phyloP scores from a whole-genome alignment of 208 protist genomes.

The Balamuthia mandrillaris region DNA sequence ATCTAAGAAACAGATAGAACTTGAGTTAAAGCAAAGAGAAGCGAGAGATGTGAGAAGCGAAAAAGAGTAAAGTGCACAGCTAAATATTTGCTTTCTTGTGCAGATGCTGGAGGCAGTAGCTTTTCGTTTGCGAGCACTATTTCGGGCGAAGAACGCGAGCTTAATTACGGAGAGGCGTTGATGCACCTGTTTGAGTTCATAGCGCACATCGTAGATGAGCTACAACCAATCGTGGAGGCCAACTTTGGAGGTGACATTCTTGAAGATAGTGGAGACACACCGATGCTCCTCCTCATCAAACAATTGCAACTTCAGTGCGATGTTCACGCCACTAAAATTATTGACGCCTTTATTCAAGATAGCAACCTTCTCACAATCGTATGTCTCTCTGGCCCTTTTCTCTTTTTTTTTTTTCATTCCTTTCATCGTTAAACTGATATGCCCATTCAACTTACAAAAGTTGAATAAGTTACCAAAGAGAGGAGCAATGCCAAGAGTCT shows the following conservation, averaged over 20 bases:
- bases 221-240: slow-evolving; percentile 7
- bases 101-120: neutral
- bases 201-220: slow-evolving; percentile 10
- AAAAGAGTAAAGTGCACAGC: neutral
- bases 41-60: too few relatives aligned
- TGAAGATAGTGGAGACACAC: neutral
- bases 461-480: neutral
- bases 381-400: neutral
- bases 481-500: neutral
- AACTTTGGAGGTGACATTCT: neutral
- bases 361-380: slow-evolving; percentile 4
- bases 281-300: slow-evolving; percentile 23
- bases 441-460: neutral
- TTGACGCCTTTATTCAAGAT: slow-evolving; percentile 9
- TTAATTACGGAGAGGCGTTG: neutral
- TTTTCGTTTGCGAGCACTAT: neutral
- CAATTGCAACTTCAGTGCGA: slow-evolving; percentile 22
- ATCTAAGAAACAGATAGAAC: neutral
- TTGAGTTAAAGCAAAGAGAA: too few relatives aligned
- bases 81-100: neutral
- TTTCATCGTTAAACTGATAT: neutral
- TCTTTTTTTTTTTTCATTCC: neutral
- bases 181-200: slow-evolving; percentile 26
- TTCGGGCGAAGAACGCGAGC: neutral
- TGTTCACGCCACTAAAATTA: slow-evolving; percentile 17